phyloP scores from a whole-genome alignment of 1,139 yeast genomes.

The Zygosaccharomyces sapae region DNA sequence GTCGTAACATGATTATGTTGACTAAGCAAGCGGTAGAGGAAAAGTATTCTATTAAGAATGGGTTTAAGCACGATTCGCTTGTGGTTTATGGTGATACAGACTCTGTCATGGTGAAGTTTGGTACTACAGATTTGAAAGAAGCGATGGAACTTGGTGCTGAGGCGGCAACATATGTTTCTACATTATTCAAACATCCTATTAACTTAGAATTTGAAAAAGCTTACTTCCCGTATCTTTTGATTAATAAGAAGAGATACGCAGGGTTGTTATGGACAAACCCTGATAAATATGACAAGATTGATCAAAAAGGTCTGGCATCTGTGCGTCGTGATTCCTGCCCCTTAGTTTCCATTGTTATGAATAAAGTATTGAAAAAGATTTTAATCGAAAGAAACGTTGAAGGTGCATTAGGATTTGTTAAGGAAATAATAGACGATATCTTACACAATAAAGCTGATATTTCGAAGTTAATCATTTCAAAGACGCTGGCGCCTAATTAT shows the following conservation, averaged over 20 bases:
- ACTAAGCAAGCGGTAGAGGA: slow-evolving; percentile 85
- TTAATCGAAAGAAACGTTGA: slow-evolving; percentile 86
- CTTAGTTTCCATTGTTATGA: slow-evolving; percentile 88
- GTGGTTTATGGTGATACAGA: slow-evolving; percentile 99
- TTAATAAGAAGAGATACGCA: slow-evolving; percentile 94
- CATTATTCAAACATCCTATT: slow-evolving; percentile 75
- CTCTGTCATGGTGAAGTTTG: slow-evolving; percentile 98
- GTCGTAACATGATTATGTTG: slow-evolving; percentile 93
- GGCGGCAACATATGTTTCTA: slow-evolving; percentile 86
- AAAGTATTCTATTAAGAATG: slow-evolving; percentile 72
- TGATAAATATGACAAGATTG: slow-evolving; percentile 90
- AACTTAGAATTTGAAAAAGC: slow-evolving; percentile 96
- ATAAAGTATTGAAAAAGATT: slow-evolving; percentile 80
- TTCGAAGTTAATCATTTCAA: slow-evolving; percentile 90
- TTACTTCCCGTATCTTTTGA: slow-evolving; percentile 87
- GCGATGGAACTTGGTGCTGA: slow-evolving; percentile 92
- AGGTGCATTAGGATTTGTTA: slow-evolving; percentile 81
- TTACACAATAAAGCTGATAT: slow-evolving; percentile 88
- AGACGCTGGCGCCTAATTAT: slow-evolving; percentile 87
- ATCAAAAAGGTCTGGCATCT: slow-evolving; percentile 97
- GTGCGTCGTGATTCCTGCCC: slow-evolving; percentile 97
- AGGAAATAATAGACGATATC: slow-evolving; percentile 82
- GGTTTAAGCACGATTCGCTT: slow-evolving; percentile 74
- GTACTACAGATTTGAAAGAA: slow-evolving; percentile 70
- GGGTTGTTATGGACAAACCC: slow-evolving; percentile 95